Evolutionary conservation across 2,329 filamentous ascomycete species (phyloP).

Genomic region (Fusarium domesticum): DNA sequence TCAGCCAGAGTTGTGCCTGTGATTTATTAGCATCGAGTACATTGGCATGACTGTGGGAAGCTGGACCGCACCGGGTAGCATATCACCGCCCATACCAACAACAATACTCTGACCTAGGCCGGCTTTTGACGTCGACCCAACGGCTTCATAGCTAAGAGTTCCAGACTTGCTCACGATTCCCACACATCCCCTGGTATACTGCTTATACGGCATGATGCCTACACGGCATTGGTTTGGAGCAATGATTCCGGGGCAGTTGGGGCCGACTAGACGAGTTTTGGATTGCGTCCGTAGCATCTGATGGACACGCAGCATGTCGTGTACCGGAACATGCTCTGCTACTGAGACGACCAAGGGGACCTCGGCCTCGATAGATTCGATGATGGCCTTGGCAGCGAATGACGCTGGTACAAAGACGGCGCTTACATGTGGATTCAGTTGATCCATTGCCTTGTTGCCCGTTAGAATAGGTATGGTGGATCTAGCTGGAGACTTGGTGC

Average conservation of each 20-base stretch:
- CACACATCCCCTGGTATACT: slow-evolving; percentile 56
- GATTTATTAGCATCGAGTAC: background rate
- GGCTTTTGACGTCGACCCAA: slow-evolving; percentile 69
- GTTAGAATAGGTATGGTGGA: background rate
- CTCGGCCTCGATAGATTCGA: slow-evolving; percentile 74
- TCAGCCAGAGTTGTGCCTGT: slow-evolving; percentile 65
- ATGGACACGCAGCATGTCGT: slow-evolving; percentile 70
- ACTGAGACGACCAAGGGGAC: slow-evolving; percentile 76
- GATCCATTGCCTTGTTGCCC: slow-evolving; percentile 30
- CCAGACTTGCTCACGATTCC: slow-evolving; percentile 80
- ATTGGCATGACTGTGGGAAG: background rate
- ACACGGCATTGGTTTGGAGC: slow-evolving; percentile 63
- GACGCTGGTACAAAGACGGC: slow-evolving; percentile 71
- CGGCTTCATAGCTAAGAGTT: slow-evolving; percentile 76
- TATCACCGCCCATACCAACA: slow-evolving; percentile 74
- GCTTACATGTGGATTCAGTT: slow-evolving; percentile 58
- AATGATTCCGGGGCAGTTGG: slow-evolving; percentile 80
- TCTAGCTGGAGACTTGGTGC: background rate
- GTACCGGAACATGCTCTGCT: slow-evolving; percentile 74
- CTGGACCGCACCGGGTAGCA: slow-evolving; percentile 54
- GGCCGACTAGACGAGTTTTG: slow-evolving; percentile 69
- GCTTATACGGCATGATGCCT: slow-evolving; percentile 41
- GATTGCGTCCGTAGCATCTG: slow-evolving; percentile 69
- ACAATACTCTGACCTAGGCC: slow-evolving; percentile 75
- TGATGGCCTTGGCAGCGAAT: slow-evolving; percentile 64